Evolutionary conservation across 495 filamentous ascomycete genomes (phyloP).

Genomic region (Antarctomyces pellizariae): DNA sequence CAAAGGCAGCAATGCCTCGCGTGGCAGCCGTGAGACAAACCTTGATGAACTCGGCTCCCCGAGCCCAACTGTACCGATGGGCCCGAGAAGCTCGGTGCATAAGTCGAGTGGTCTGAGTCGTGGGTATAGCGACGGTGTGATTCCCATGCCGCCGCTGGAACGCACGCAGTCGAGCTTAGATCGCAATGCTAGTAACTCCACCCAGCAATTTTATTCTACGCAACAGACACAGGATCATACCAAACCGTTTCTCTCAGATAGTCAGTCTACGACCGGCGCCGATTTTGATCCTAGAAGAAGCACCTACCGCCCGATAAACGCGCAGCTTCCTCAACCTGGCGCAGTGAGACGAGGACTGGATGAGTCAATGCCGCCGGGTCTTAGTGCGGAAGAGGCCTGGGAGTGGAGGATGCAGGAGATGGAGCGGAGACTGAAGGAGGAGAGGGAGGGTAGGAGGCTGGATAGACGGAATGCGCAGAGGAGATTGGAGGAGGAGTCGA

Average conservation of each 20-base stretch:
- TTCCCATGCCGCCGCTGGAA: constrained; percentile 5
- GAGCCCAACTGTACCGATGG: constrained; percentile 24
- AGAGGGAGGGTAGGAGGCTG: constrained; percentile 64
- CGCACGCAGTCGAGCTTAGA: background rate
- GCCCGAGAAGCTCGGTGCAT: constrained; percentile 17
- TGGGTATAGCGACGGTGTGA: constrained; percentile 8
- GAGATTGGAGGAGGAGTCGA: constrained; percentile 60
- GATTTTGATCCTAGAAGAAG: constrained; percentile 1
- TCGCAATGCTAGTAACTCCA: no score
- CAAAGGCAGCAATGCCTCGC: constrained; percentile 19
- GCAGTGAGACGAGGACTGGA: constrained; percentile 3
- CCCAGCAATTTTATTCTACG: no score
- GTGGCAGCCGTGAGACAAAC: constrained; percentile 10
- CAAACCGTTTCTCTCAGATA: background rate
- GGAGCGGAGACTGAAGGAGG: constrained; percentile 70
- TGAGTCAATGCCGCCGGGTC: no score
- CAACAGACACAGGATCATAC: background rate
- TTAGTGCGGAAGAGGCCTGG: constrained; percentile 52
- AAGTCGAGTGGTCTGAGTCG: constrained; percentile 4
- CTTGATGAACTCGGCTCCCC: constrained; percentile 15
- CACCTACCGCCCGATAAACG: background rate
- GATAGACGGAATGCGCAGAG: constrained; percentile 67
- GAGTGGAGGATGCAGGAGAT: constrained; percentile 64
- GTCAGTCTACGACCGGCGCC: constrained; percentile 2
- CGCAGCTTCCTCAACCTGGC: background rate